Evolutionary conservation across 257 asterid species (phyloP).

Genomic region (Nicotiana paniculata): DNA sequence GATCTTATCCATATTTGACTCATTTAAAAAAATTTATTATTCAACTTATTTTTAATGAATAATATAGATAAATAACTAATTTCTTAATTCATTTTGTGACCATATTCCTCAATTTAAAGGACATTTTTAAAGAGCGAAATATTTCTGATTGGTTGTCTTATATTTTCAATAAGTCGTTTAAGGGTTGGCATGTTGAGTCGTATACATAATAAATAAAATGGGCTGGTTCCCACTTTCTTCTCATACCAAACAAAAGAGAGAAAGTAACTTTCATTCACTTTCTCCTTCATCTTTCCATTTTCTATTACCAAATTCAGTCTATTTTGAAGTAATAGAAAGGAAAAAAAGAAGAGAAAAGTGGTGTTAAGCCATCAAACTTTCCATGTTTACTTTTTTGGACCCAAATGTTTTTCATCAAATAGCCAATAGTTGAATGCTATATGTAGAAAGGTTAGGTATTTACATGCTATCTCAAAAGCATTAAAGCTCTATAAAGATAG

Average conservation of each 20-base stretch:
- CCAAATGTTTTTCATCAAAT: neutral
- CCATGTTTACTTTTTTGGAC: neutral
- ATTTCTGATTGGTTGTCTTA: too few relatives aligned
- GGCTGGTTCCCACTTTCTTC: neutral
- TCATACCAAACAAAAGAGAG: neutral
- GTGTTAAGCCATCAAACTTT: neutral
- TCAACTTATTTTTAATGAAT: too few relatives aligned
- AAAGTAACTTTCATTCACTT: conserved; percentile 6
- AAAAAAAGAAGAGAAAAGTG: neutral
- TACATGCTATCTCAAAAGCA: neutral
- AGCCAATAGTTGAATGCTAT: neutral
- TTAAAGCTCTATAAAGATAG: neutral
- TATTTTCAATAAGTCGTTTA: too few relatives aligned
- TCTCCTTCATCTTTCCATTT: conserved; percentile 5
- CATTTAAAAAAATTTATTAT: too few relatives aligned
- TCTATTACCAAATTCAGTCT: neutral
- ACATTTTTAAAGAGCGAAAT: too few relatives aligned
- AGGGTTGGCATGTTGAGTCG: too few relatives aligned
- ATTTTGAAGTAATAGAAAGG: neutral
- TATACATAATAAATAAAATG: too few relatives aligned
- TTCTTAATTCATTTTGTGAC: too few relatives aligned
- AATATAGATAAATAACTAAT: too few relatives aligned
- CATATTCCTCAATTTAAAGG: too few relatives aligned
- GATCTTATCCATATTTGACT: too few relatives aligned
- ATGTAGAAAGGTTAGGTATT: neutral